A percentile compares a stretch with the other conserved stretches of the same genome.
Evolutionary conservation across 768 basidiomycete species (phyloP).

Genomic region (Kwoniella shandongensis): DNA sequence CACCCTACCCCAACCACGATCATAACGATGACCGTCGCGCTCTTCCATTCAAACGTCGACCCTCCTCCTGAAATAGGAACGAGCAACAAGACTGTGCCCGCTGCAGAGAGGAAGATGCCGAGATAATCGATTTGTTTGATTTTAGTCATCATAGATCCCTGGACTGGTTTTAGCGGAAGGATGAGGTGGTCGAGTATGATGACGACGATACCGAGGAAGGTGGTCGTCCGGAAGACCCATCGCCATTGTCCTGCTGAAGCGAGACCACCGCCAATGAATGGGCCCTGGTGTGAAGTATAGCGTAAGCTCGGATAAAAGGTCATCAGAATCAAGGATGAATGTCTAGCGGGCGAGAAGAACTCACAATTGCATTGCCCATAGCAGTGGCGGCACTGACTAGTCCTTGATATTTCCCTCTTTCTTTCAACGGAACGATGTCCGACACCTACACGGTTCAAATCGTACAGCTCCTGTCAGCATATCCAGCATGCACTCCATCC

Average conservation of each 20-base stretch:
- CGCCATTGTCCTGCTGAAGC: constrained; percentile 40
- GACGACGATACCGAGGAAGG: constrained; percentile 24
- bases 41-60: constrained; percentile 33
- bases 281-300: no score
- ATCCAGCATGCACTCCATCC: neutral
- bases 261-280: constrained; percentile 42
- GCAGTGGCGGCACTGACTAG: constrained; percentile 29
- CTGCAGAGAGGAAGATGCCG: constrained; percentile 38
- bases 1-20: constrained; percentile 24
- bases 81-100: constrained; percentile 36
- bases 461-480: neutral
- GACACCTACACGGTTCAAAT: constrained; percentile 21
- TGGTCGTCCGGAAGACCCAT: constrained; percentile 41
- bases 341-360: no score
- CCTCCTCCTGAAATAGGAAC: constrained; percentile 44
- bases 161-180: constrained; percentile 39
- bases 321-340: no score
- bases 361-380: constrained; percentile 30
- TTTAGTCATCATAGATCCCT: constrained; percentile 32
- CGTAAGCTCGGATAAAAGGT: no score
- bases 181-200: constrained; percentile 38
- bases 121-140: constrained; percentile 43
- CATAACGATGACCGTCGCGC: constrained; percentile 34
- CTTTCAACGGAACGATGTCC: constrained; percentile 45
- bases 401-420: constrained; percentile 47